Evolutionary conservation across 257 asterid species (phyloP).

Genomic region (Scutellaria minor): DNA sequence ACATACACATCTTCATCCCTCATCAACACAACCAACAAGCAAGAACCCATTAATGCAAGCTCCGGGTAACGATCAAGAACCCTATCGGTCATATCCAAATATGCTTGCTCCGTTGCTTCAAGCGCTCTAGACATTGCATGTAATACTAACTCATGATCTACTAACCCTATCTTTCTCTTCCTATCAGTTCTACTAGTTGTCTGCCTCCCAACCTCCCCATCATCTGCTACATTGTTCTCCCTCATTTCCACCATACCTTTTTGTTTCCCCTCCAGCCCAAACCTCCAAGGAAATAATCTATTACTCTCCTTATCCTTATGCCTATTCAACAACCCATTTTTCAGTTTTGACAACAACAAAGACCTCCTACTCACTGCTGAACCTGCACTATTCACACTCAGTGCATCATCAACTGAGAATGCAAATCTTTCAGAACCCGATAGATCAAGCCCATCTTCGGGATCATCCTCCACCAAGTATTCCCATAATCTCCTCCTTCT

Average conservation of each 20-base stretch:
- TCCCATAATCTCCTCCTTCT: conserved; percentile 96
- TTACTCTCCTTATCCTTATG: conserved; percentile 70
- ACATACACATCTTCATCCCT: conserved; percentile 98
- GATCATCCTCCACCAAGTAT: conserved; percentile 78
- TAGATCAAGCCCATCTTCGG: conserved; percentile 89
- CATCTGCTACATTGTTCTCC: conserved; percentile 51
- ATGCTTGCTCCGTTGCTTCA: conserved; percentile 77
- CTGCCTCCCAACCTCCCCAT: conserved; percentile 53
- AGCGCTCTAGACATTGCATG: conserved; percentile 96
- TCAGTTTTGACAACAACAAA: conserved; percentile 72
- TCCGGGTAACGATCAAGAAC: conserved; percentile 94
- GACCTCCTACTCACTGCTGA: conserved; percentile 84
- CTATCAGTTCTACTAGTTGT: conserved; percentile 48
- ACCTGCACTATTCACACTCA: conserved; percentile 77
- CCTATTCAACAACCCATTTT: conserved; percentile 77
- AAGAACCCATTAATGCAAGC: conserved; percentile 97
- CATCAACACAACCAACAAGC: conserved; percentile 89
- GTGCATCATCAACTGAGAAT: conserved; percentile 90
- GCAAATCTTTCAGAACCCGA: conserved; percentile 97
- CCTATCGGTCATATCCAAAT: conserved; percentile 87
- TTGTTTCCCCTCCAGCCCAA: conserved; percentile 75
- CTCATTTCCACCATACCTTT: conserved; percentile 53
- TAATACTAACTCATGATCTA: conserved; percentile 79
- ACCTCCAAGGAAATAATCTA: conserved; percentile 81
- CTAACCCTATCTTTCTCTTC: conserved; percentile 72